A percentile compares a stretch with the other conserved stretches of the same genome.
These are phyloP conservation scores for Elasticomyces elasticus DNA, from an alignment of 495 filamentous ascomycete genomes.

Conservation along the genomic window DNA sequence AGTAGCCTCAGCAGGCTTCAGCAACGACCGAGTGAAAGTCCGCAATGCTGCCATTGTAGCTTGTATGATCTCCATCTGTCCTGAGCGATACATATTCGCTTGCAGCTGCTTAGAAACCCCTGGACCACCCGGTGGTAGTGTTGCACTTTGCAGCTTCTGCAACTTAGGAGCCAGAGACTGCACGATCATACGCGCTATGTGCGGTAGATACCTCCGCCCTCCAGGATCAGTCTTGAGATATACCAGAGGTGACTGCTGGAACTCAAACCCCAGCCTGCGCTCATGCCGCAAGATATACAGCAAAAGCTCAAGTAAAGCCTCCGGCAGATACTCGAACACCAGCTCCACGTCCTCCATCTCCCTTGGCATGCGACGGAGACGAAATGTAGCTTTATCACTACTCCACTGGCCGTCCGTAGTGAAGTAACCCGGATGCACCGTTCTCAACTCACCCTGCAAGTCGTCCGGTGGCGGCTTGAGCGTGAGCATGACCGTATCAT, in stretches of 20 bases:
- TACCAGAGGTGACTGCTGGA: not conserved
- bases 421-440: constrained; percentile 15
- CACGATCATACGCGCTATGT: constrained; percentile 21
- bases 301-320: constrained; percentile 18
- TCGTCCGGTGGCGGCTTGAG: constrained; percentile 23
- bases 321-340: constrained; percentile 11
- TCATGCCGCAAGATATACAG: constrained; percentile 19
- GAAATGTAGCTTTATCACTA: constrained; percentile 15
- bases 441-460: constrained; percentile 11
- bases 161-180: constrained; percentile 14
- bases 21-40: constrained; percentile 10
- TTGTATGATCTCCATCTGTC: constrained; percentile 22
- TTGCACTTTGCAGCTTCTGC: not conserved
- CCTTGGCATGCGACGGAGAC: constrained; percentile 1
- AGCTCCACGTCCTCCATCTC: not conserved
- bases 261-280: constrained; percentile 11
- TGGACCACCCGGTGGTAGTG: not conserved
- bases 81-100: constrained; percentile 25
- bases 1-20: not conserved
- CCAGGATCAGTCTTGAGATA: not conserved
- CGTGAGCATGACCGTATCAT: constrained; percentile 33
- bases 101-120: constrained; percentile 23
- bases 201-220: constrained; percentile 9
- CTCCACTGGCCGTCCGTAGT: constrained; percentile 11
- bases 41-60: constrained; percentile 16